phyloP scores from a whole-genome alignment of 116 monocot genomes.

The Dioscorea cayenensis region DNA sequence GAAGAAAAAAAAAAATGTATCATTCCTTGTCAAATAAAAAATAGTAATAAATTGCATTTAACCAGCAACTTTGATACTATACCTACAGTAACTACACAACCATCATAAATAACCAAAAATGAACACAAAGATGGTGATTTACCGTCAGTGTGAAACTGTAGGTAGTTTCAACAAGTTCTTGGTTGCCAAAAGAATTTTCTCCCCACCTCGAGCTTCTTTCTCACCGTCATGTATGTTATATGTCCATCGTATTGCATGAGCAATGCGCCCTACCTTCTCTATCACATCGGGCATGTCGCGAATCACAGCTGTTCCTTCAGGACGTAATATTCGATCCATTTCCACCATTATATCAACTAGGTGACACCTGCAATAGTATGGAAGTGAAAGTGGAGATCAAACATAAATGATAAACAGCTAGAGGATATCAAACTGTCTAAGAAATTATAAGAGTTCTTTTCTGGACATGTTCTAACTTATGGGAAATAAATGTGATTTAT shows the following conservation, averaged over 20 bases:
- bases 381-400: not conserved
- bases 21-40: too few species aligned
- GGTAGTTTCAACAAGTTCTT: conserved; percentile 62
- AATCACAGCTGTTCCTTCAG: conserved; percentile 70
- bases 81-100: too few species aligned
- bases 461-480: too few species aligned
- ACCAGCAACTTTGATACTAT: too few species aligned
- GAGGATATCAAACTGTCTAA: not conserved
- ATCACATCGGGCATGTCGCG: conserved; percentile 54
- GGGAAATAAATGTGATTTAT: too few species aligned
- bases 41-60: too few species aligned
- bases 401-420: not conserved
- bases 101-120: too few species aligned
- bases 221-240: conserved; percentile 43
- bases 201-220: conserved; percentile 39
- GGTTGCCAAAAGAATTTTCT: conserved; percentile 72
- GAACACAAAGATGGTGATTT: too few species aligned
- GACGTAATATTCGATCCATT: conserved; percentile 80
- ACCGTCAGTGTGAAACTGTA: conserved; percentile 10
- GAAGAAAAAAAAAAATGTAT: too few species aligned
- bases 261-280: conserved; percentile 50
- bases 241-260: conserved; percentile 58
- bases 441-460: not conserved
- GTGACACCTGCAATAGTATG: conserved; percentile 42
- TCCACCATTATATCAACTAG: conserved; percentile 79